These are phyloP conservation scores for Chamaecyparis obtusa DNA, from an alignment of 75 land plant genomes.

Conservation along the genomic window DNA sequence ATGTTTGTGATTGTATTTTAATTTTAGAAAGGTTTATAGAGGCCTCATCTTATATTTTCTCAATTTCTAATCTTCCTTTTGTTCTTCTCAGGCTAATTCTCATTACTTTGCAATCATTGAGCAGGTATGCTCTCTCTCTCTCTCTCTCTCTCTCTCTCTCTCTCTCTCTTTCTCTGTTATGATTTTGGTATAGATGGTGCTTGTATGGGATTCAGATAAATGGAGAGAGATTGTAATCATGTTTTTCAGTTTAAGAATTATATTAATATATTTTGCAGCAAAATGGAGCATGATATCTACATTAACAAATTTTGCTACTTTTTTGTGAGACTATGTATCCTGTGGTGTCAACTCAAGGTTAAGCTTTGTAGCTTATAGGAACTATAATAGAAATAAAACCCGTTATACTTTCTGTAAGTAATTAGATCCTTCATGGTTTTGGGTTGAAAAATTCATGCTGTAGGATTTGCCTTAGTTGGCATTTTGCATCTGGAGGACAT, in stretches of 20 bases:
- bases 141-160: neutral
- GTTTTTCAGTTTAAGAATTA: neutral
- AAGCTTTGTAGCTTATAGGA: neutral
- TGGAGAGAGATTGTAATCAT: neutral
- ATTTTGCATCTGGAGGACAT: neutral
- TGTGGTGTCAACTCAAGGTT: constrained; percentile 1
- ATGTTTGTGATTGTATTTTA: neutral
- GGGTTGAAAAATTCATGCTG: neutral
- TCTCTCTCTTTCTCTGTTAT: neutral
- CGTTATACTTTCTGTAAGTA: neutral
- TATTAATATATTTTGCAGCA: neutral
- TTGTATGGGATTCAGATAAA: neutral
- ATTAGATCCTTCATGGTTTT: neutral
- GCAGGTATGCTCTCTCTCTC: constrained; percentile 50
- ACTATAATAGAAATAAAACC: neutral
- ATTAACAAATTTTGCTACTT: neutral
- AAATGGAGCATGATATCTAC: neutral
- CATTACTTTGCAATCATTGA: constrained; percentile 97
- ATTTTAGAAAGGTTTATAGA: neutral
- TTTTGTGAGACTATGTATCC: neutral
- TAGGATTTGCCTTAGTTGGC: neutral
- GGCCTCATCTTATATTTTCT: neutral
- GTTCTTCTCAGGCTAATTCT: constrained; percentile 84
- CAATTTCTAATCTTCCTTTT: neutral
- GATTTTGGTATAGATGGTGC: neutral